Conservation (phyloP, 2,329 filamentous ascomycete genomes). For the Ophiostoma fasciatum region DNA sequence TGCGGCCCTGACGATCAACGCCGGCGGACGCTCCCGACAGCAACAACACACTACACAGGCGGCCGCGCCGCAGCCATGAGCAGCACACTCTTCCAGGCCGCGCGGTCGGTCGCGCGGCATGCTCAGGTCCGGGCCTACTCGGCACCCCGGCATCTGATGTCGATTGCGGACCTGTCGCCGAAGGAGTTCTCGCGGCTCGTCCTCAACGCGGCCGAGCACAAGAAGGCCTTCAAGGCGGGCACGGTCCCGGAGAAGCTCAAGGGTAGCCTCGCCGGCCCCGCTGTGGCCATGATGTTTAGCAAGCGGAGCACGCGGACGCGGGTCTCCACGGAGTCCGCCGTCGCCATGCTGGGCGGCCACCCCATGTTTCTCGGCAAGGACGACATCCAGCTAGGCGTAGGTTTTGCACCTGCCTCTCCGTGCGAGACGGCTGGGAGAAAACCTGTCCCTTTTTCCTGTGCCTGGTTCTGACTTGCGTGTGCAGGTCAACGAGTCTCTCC, state of each 20-base stretch:
- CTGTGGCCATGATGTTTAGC: constrained; percentile 91
- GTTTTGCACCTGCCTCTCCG: too few species aligned
- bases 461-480: too few species aligned
- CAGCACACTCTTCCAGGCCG: constrained; percentile 13
- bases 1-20: too few species aligned
- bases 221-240: constrained; percentile 53
- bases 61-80: constrained; percentile 5
- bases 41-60: neutral
- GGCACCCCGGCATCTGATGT: constrained; percentile 71
- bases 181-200: constrained; percentile 70
- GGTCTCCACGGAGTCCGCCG: constrained; percentile 82
- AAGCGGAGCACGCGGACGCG: constrained; percentile 90
- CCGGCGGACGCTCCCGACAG: too few species aligned
- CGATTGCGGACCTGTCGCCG: constrained; percentile 72
- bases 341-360: constrained; percentile 77
- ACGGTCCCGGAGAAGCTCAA: constrained; percentile 40
- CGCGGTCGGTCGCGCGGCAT: constrained; percentile 15
- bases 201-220: constrained; percentile 65
- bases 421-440: too few species aligned
- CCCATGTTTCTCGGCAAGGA: constrained; percentile 94
- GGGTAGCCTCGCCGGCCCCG: constrained; percentile 54
- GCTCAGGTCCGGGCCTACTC: constrained; percentile 30
- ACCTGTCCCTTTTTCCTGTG: too few species aligned
- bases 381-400: constrained; percentile 85
- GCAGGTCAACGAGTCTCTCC: constrained; percentile 82